Base-by-base conservation (phyloP, 805 yeast genomes). In the Cyberlindnera lachancei region DNA sequence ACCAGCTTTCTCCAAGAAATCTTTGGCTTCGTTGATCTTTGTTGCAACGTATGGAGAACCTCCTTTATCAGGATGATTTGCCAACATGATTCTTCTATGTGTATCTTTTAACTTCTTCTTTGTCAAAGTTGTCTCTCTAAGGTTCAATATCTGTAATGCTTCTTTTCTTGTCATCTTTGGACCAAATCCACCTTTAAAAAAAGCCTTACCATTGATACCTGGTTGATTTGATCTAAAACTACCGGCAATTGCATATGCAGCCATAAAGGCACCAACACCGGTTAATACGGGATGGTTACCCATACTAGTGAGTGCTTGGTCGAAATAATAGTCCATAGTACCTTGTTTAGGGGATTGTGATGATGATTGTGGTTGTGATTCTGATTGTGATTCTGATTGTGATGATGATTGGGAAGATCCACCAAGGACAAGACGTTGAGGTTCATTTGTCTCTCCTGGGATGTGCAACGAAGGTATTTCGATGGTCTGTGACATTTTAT, bases 41-140 rank as follows among this genome's bases (percentile, higher is more conserved):
- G 88, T 78, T 29, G 96, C 95, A 56, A 88, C 56, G 49, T 72
- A 86, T 18, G 94, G 83, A 9, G 94, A 80, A 3, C 96, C 96
- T 21, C 96, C 96, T 53, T 78, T 82, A 63, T 88, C 96, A 9
- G 96, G 96, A 53, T 88, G 96, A 56, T 88, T 88, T 30, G 81
- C 72, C 59, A 85, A 59, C 92, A 88, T 83, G 49, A 87, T 79
- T 46, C 66, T 67, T 60, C 95, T 73, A 54, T 88, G 95, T 38
- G 76, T 78, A 40, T 79, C 86, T 52, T 81, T 80, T 49, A 87
- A 65, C 48, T 68, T 77, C 38, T 76, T 70, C 56, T 73, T 75
- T 25, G 73, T 66, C 50, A 77, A 59, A 15, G 70, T 75, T 23
- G 74, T 64, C 54, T 82, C 92, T 42, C 72, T 77, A 47, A 87